Base-by-base conservation (phyloP, 352 stramenopile species). In the Phytopythium mirpurense region DNA sequence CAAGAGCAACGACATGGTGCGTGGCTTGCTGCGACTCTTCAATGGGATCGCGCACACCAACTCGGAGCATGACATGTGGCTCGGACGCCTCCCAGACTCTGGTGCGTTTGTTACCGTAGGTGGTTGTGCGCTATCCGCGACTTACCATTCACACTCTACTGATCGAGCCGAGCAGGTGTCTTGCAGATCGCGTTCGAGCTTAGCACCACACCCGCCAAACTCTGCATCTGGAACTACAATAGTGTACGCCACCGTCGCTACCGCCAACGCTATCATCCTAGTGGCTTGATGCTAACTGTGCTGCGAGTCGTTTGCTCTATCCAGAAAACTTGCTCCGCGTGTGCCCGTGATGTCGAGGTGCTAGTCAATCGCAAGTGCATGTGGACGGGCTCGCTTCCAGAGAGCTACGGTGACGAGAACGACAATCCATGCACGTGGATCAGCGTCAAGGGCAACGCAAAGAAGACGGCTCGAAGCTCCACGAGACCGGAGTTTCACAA, bases 171-270 rank as follows among this genome's bases (percentile, higher is more conserved):
- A 2, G 3, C 41, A 84, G 72, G 68, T 27, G 64, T 78, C 15
- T 54, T 93, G 2, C 59, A 89, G 36, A 65, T 93, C 27, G 63
- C 47, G 18, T 87, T 93, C 44, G 46, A 75, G 34, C 63, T 90
- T 0, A 27, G 32, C 1, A 63, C 54, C 9, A 9, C 46, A 0
- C 78, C 78, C 1, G 88, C 62, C 41, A 90, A 90, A 29, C 59
- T 93, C 5, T 90, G 83, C 29, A 53, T 93, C 1, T 93, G 83
- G 83, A 93, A 90, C 62, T 88, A 81, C 64, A 93, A 90, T 54
- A 83, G 72, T 29, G 79, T 90, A 63, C 23, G 78, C 66, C n/a
- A n/a, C n/a, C 2, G 27, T n/a, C 21, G 21, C 26, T 24, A 44
- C 19, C 7, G 14, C 15, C 12, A 36, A 36, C n/a, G n/a, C n/a